Evolutionary conservation across 345 rosid genomes (phyloP).

Genomic region (Eucalyptus erythrocorys): DNA sequence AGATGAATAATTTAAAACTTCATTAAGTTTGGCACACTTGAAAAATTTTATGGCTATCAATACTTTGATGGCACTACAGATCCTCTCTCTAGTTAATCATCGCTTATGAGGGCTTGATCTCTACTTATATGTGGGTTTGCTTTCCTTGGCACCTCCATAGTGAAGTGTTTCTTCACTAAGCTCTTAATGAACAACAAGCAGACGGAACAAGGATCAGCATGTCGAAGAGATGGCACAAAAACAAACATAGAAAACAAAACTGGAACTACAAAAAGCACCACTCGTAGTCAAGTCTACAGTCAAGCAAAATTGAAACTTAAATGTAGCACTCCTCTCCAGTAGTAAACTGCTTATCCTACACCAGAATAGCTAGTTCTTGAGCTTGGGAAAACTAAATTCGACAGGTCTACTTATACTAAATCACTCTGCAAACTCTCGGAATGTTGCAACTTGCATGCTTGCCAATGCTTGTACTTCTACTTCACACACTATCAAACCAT

Average conservation of each 20-base stretch:
- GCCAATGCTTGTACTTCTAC: neutral
- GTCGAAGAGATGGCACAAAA: neutral
- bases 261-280: neutral
- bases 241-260: neutral
- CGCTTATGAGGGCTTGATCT: neutral
- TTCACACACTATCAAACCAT: neutral
- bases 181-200: neutral
- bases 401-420: neutral
- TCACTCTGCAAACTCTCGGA: neutral
- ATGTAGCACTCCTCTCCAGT: neutral
- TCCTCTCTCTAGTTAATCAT: neutral
- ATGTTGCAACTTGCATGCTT: neutral
- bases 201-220: neutral
- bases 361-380: neutral
- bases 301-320: neutral
- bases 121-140: neutral
- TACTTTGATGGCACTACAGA: neutral
- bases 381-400: neutral
- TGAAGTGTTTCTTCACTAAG: neutral
- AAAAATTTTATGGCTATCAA: neutral
- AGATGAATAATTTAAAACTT: neutral
- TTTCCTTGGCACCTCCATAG: neutral
- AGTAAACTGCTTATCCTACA: neutral
- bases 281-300: neutral
- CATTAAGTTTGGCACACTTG: neutral